phyloP scores from a whole-genome alignment of 2,329 filamentous ascomycete species.

The Verticillium longisporum region DNA sequence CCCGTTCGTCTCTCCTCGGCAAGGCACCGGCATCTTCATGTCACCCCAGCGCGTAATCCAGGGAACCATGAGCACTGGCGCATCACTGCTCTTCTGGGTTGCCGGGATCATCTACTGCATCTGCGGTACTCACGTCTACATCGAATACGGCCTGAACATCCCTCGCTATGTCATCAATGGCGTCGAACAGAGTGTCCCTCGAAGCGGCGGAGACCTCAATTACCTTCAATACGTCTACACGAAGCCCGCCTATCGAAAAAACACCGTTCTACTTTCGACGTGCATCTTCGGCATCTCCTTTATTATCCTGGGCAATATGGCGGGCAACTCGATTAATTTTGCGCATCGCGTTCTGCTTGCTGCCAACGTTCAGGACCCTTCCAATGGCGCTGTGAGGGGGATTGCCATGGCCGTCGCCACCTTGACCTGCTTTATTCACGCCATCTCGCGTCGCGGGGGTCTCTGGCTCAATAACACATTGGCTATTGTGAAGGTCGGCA shows the following conservation, averaged over 20 bases:
- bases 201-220: constrained; percentile 39
- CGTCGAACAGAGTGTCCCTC: constrained; percentile 31
- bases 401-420: constrained; percentile 38
- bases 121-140: constrained; percentile 27
- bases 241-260: constrained; percentile 24
- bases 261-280: constrained; percentile 29
- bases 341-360: constrained; percentile 31
- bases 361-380: constrained; percentile 19
- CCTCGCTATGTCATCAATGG: constrained; percentile 32
- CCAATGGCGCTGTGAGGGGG: constrained; percentile 29
- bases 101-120: constrained; percentile 29
- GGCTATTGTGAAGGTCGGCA: constrained; percentile 39
- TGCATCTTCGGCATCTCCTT: constrained; percentile 38
- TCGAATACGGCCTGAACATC: constrained; percentile 40
- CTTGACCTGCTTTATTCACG: constrained; percentile 39
- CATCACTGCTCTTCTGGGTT: constrained; percentile 32
- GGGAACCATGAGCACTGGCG: constrained; percentile 23
- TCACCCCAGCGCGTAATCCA: constrained; percentile 23
- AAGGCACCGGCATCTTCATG: constrained; percentile 30
- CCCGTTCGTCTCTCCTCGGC: not conserved
- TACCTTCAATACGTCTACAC: constrained; percentile 39
- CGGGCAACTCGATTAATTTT: constrained; percentile 41
- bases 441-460: constrained; percentile 38
- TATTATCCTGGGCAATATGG: constrained; percentile 39
- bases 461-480: constrained; percentile 45